Evolutionary conservation across 331 rosid genomes (phyloP).

Genomic region (Acacia pycnantha): DNA sequence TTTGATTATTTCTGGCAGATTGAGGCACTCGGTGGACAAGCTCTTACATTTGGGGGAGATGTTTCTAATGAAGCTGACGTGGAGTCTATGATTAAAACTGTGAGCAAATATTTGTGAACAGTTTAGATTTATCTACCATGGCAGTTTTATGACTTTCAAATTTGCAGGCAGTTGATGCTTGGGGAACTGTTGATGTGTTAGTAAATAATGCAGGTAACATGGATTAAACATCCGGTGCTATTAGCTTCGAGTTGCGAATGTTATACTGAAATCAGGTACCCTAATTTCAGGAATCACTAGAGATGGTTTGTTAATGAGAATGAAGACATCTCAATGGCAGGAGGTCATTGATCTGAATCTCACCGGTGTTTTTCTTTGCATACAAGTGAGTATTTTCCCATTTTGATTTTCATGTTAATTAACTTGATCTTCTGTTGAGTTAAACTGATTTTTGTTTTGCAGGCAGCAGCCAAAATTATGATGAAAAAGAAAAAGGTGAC

Average conservation of each 20-base stretch:
- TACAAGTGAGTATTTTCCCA: constrained; percentile 45
- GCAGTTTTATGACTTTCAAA: constrained; percentile 29
- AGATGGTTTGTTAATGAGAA: constrained; percentile 79
- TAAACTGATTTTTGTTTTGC: constrained; percentile 20
- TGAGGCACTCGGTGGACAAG: constrained; percentile 78
- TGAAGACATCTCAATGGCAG: constrained; percentile 79
- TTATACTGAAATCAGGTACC: constrained; percentile 2
- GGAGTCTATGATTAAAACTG: constrained; percentile 78
- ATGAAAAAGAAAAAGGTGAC: constrained; percentile 80
- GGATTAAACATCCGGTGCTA: constrained; percentile 5
- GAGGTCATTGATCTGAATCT: constrained; percentile 88
- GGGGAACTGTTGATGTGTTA: constrained; percentile 87
- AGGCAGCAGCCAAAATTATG: constrained; percentile 90
- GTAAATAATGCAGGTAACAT: constrained; percentile 74
- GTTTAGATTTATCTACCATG: constrained; percentile 17
- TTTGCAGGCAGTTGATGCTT: constrained; percentile 74
- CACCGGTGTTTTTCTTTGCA: constrained; percentile 82
- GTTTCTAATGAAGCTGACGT: constrained; percentile 84
- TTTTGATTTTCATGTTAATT: constrained; percentile 1
- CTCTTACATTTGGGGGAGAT: constrained; percentile 75
- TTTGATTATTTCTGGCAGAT: constrained; percentile 43
- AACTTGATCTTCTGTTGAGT: not conserved
- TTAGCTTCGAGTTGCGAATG: not conserved
- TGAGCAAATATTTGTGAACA: constrained; percentile 35
- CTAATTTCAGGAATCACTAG: constrained; percentile 70